Evolutionary conservation across 164 flowering plant genomes (phyloP).

Genomic region (Taxillus chinensis): DNA sequence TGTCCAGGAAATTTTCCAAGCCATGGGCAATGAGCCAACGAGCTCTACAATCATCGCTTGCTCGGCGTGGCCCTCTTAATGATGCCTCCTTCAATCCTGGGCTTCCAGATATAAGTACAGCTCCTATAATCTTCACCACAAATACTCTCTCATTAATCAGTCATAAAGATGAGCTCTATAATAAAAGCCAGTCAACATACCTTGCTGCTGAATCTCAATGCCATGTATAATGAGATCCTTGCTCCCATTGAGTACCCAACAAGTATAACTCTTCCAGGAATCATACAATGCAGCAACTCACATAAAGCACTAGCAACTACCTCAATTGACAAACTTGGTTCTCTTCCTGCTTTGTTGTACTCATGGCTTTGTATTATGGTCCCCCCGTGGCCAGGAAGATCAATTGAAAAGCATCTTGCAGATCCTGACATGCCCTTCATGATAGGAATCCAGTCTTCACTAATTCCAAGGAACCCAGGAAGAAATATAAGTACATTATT

Average conservation of each 20-base stretch:
- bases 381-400: constrained; percentile 94
- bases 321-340: constrained; percentile 44
- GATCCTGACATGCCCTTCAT: constrained; percentile 77
- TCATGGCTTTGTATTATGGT: constrained; percentile 26
- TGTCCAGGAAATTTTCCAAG: constrained; percentile 45
- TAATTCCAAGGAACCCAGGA: constrained; percentile 90
- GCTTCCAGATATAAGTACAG: constrained; percentile 84
- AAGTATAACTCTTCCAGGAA: constrained; percentile 45
- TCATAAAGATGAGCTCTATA: background rate
- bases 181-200: constrained; percentile 20
- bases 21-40: constrained; percentile 42
- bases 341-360: constrained; percentile 10
- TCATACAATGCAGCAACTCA: constrained; percentile 31
- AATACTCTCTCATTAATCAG: constrained; percentile 2
- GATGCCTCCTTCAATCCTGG: constrained; percentile 62
- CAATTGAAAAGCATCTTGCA: constrained; percentile 73
- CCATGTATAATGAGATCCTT: constrained; percentile 74
- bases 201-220: constrained; percentile 47
- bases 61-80: constrained; percentile 41
- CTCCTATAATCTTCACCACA: constrained; percentile 44
- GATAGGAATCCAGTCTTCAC: constrained; percentile 77
- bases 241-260: constrained; percentile 99
- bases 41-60: constrained; percentile 67
- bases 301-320: constrained; percentile 34
- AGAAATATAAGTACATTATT: constrained; percentile 21